phyloP scores from a whole-genome alignment of 1,284 basidiomycete species.

The Cronartium quercuum region DNA sequence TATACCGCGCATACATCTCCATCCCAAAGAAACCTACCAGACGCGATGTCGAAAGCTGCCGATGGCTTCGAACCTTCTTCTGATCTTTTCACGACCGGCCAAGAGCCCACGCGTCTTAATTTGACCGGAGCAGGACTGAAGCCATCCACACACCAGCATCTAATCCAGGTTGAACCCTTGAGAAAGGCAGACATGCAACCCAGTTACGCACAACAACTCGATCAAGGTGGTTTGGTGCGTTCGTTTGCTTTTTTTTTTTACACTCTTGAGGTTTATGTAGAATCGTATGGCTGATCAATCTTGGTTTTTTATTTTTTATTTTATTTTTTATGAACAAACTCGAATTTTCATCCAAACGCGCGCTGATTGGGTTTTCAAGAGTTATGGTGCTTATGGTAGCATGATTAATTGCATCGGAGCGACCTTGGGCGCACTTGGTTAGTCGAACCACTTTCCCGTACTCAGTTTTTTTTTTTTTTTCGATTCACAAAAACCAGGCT shows the following conservation, averaged over 20 bases:
- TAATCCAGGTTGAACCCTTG: slow-evolving; percentile 68
- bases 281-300: neutral
- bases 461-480: too few species aligned
- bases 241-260: neutral
- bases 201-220: neutral
- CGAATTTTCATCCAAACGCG: neutral
- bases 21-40: too few species aligned
- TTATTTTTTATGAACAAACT: neutral
- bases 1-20: too few species aligned
- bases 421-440: slow-evolving; percentile 45
- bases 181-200: slow-evolving; percentile 75
- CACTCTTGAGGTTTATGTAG: neutral
- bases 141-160: neutral
- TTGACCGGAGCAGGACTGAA: too few species aligned
- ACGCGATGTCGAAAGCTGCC: too few species aligned
- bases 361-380: neutral
- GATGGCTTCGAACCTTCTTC: too few species aligned
- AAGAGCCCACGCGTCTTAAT: too few species aligned
- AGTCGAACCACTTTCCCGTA: neutral
- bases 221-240: neutral
- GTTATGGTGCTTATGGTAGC: slow-evolving; percentile 67
- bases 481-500: too few species aligned
- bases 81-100: too few species aligned
- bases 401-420: slow-evolving; percentile 60
- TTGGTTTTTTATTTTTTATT: too few species aligned